Base-by-base conservation (phyloP, 345 rosid genomes). In the Linum lewisii region DNA sequence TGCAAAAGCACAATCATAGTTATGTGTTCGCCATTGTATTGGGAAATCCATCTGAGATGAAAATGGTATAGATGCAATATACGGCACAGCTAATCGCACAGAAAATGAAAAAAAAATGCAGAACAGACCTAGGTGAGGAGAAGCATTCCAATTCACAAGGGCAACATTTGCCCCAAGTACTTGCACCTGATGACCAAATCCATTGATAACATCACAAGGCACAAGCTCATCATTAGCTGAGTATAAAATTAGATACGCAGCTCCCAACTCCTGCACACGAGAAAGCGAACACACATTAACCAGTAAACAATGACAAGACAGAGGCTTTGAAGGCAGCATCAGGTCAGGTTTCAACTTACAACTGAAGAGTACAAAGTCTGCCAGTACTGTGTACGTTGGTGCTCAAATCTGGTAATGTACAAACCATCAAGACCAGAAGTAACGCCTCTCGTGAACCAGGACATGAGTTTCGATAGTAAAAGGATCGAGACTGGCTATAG, bases 341-440 rank as follows among this genome's bases (percentile, higher is more conserved):
- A 24, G 37, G 58, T 21, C 63, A 56, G 15, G 44, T 14, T 60
- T 61, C 63, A 65, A 82, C 89, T 83, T 75, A 93, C 99, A 62
- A 76, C 80, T 2, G 99, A 89, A 52, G 89, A 79, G 75, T 81
- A 81, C 51, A 89, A 78, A 24, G 78, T 75, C 66, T 77, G 86
- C 99, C 99, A 89, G 69, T 89, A 93, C 76, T 87, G 95, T 50
- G 78, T 74, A 23, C 91, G 95, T 74, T 89, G 95, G 50, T 79
- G 73, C 36, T 85, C 97, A 66, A 89, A 89, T 62, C 85, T 82
- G 15, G 97, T 93, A 61, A 93, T 82, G 74, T 81, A 84, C 62
- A 93, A 69, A 69, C 95, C 81, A 69, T 85, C 95, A 19, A 93
- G 81, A 64, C 89, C 81, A 34, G 91, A 85, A 59, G 87, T 65